Percentiles rank a stretch among this genome's conserved stretches.
These are phyloP conservation scores for Glycine latifolia DNA, from an alignment of 306 rosid genomes.

Conservation along the genomic window DNA sequence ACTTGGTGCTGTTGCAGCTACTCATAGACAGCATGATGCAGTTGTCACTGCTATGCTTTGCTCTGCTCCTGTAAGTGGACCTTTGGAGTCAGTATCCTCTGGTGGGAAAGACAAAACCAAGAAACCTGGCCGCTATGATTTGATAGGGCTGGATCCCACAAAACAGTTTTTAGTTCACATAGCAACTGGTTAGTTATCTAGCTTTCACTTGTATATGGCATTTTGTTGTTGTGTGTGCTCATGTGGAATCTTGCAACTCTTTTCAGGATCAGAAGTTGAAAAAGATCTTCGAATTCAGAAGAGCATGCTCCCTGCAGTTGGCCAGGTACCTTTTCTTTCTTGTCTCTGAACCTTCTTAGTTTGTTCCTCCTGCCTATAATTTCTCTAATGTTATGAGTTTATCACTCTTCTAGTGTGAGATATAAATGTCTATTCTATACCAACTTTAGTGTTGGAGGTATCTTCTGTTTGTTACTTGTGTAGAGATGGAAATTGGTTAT, in stretches of 20 bases:
- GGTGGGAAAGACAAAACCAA: slow-evolving; percentile 92
- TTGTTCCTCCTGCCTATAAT: slow-evolving; percentile 13
- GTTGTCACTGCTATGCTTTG: slow-evolving; percentile 95
- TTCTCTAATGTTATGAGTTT: slow-evolving; percentile 12
- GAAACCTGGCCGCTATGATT: slow-evolving; percentile 78
- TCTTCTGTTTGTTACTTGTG: slow-evolving; percentile 31
- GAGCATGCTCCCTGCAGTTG: slow-evolving; percentile 83
- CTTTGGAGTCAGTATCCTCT: slow-evolving; percentile 82
- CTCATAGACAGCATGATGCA: slow-evolving; percentile 95
- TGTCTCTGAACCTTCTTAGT: slow-evolving; percentile 25
- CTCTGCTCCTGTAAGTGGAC: slow-evolving; percentile 87
- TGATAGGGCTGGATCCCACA: slow-evolving; percentile 92
- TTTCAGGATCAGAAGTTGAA: slow-evolving; percentile 82
- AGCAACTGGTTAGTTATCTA: slow-evolving; percentile 73
- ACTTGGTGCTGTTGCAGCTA: slow-evolving; percentile 94
- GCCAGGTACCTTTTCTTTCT: slow-evolving; percentile 65
- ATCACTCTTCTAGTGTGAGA: slow-evolving; percentile 30
- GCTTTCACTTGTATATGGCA: slow-evolving; percentile 16
- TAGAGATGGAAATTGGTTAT: slow-evolving; percentile 34
- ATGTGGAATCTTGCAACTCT: slow-evolving; percentile 43
- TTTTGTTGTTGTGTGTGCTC: slow-evolving; percentile 38
- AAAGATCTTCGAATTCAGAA: slow-evolving; percentile 91
- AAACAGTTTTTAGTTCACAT: slow-evolving; percentile 85
- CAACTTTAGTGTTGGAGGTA: slow-evolving; percentile 19
- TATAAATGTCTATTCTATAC: slow-evolving; percentile 15